Evolutionary conservation across 164 flowering plant genomes (phyloP), one percentile per base, ranked within the genome.

Genomic region (Tinospora cordifolia): DNA sequence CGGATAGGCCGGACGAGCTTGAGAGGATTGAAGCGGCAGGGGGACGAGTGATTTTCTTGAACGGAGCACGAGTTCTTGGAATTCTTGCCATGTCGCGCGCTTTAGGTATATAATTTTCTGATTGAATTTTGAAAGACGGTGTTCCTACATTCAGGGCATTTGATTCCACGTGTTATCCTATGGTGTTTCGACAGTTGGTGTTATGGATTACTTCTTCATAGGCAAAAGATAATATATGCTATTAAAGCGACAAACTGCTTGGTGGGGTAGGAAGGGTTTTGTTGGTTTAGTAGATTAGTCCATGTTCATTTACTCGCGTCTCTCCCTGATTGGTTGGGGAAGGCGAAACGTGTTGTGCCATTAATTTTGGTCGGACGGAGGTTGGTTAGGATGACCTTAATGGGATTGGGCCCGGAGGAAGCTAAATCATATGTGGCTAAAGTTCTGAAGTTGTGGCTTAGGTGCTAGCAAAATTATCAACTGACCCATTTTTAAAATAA

Each of bases 41-140:
- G 4, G 85, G 87, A 0, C 78, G 80, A 10, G 84, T 84, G 6
- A 80, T 84, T 30, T 74, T 67, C 71, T 3, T 75, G 44, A 78
- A 84, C 54, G 89, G 87, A 69, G 79, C 84, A 22, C 84, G 89
- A 36, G 89, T 86, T 40, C 72, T 69, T 38, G 89, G 87, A 71
- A 78, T 86, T 34, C 85, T 86, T 36, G 84, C 85, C 0, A 80
- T 84, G 85, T 86, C 89, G 49, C 80, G 87, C 3, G 85, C 87
- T 3, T 54, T 86, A 67, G 89, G 89, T 84, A 69, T 60, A 39
- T 17, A n/a, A 15, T 60, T 24, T 8, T 41, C 36, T 30, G 36
- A 30, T 30, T 30, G 36, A 30, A 30, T 30, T 30, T 54, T 54
- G 60, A 21, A 9, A 54, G 22, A 54, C 60, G 3, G 24, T n/a